These are phyloP conservation scores for Thozetella sp. DNA, from an alignment of 495 filamentous ascomycete genomes.

Conservation along the genomic window DNA sequence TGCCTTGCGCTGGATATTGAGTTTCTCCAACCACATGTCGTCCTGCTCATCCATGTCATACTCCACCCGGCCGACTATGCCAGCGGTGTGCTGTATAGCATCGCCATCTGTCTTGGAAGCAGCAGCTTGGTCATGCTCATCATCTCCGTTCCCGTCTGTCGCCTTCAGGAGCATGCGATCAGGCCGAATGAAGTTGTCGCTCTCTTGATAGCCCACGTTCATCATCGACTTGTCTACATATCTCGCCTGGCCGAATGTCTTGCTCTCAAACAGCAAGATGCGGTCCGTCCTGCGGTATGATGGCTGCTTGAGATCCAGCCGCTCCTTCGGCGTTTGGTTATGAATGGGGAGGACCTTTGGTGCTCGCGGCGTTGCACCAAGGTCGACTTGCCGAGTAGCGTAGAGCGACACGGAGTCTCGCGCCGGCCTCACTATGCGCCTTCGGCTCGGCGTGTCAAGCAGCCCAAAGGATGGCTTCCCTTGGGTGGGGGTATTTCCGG, in stretches of 20 bases:
- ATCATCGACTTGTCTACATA: slow-evolving; percentile 91
- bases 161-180: slow-evolving; percentile 76
- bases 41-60: slow-evolving; percentile 99
- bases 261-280: slow-evolving; percentile 56
- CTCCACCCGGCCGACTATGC: slow-evolving; percentile 76
- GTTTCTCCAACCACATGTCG: slow-evolving; percentile 88
- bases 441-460: slow-evolving; percentile 41
- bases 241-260: slow-evolving; percentile 52
- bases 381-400: slow-evolving; percentile 41
- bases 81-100: slow-evolving; percentile 30
- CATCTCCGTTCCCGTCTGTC: slow-evolving; percentile 75
- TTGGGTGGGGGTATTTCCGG: slow-evolving; percentile 21
- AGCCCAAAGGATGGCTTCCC: slow-evolving; percentile 25
- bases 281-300: slow-evolving; percentile 59
- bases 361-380: slow-evolving; percentile 34
- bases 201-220: slow-evolving; percentile 92
- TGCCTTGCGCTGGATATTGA: slow-evolving; percentile 74
- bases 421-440: slow-evolving; percentile 45
- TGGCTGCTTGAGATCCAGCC: slow-evolving; percentile 59
- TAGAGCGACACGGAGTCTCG: slow-evolving; percentile 49
- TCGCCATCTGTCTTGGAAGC: slow-evolving; percentile 64
- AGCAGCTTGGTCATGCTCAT: slow-evolving; percentile 73
- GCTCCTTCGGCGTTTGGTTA: slow-evolving; percentile 57
- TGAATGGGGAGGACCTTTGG: slow-evolving; percentile 55
- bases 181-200: slow-evolving; percentile 80